Evolutionary conservation across 768 basidiomycete genomes (phyloP).

Genomic region (Panellus pusillus): DNA sequence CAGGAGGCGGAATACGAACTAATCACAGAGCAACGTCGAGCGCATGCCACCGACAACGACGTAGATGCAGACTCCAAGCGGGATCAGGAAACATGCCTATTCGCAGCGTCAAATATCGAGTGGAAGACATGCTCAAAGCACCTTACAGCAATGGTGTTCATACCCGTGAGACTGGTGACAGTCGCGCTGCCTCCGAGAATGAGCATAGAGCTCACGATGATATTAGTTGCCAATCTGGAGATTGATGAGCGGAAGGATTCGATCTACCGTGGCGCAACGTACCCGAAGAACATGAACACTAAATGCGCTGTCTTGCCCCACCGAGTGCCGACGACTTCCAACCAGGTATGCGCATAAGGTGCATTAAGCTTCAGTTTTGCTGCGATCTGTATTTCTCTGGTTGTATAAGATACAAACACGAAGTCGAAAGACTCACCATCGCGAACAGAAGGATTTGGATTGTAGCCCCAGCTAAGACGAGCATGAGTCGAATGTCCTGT

Average conservation of each 20-base stretch:
- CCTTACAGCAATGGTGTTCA: slow-evolving; percentile 77
- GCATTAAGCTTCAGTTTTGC: slow-evolving; percentile 93
- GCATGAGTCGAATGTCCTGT: background rate
- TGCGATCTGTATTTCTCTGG: slow-evolving; percentile 53
- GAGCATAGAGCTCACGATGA: slow-evolving; percentile 88
- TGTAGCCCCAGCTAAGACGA: slow-evolving; percentile 64
- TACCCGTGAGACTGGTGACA: slow-evolving; percentile 84
- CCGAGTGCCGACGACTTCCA: slow-evolving; percentile 78
- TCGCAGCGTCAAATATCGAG: too few species aligned
- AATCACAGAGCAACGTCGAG: slow-evolving; percentile 82
- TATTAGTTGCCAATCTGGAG: slow-evolving; percentile 76
- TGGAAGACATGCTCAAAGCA: too few species aligned
- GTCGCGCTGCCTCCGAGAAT: slow-evolving; percentile 84
- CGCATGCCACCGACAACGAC: slow-evolving; percentile 87
- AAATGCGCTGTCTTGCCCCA: slow-evolving; percentile 83
- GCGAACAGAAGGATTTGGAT: slow-evolving; percentile 92
- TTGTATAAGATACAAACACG: background rate
- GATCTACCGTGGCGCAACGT: slow-evolving; percentile 11
- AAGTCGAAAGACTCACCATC: slow-evolving; percentile 41
- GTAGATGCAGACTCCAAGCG: slow-evolving; percentile 84
- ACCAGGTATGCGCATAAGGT: slow-evolving; percentile 84
- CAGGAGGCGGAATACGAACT: slow-evolving; percentile 46
- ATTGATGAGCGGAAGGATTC: background rate
- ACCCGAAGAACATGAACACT: slow-evolving; percentile 89
- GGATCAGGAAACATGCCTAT: slow-evolving; percentile 87